Evolutionary conservation across 352 stramenopile genomes (phyloP), one percentile per base, ranked within the genome.

Genomic region (Globisporangium takayamanum): DNA sequence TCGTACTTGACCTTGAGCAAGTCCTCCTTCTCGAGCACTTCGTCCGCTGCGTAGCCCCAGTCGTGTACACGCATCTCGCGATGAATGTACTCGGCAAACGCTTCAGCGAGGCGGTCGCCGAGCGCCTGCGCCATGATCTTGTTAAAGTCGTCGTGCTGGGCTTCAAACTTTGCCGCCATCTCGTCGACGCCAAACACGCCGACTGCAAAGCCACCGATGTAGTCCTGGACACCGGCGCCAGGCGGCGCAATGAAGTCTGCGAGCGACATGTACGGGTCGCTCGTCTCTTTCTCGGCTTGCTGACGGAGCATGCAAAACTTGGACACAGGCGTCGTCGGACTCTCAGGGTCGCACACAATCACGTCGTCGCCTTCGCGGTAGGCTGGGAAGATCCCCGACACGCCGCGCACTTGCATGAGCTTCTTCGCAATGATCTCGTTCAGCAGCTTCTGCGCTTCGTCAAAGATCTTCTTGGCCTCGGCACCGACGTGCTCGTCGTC

Each of bases 1-100:
- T 98, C 88, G 79, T 99, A 99, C 74, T 98, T 98, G 53, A 98
- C 92, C 78, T 99, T 99, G 26, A 99, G 78, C 37, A 99, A 65
- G 63, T 99, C 96, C 50, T 95, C 82, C 62, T 95, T 73, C 57
- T 81, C 73, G 49, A 98, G 69, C 28, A 83, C 76, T 66, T 99
- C 96, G 42, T 95, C 78, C 11, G 81, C 69, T 22, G 95, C 95
- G 72, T 98, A 99, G 44, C 95, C 96, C 96, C 96, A 99, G 63
- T 98, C 82, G 44, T 97, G 81, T 47, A 87, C 80, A 64, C 96
- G 91, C 67, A 99, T 98, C 58, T 98, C 88, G 33, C 89, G 84
- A 71, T 99, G 96, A 44, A 99, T 82, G 60, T 97, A 96, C 75
- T 99, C 96, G 39, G 96, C 96, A 80, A 98, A 99, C 3, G 96